Base-by-base conservation (phyloP, 2,329 filamentous ascomycete species). In the Fusarium burgessii region DNA sequence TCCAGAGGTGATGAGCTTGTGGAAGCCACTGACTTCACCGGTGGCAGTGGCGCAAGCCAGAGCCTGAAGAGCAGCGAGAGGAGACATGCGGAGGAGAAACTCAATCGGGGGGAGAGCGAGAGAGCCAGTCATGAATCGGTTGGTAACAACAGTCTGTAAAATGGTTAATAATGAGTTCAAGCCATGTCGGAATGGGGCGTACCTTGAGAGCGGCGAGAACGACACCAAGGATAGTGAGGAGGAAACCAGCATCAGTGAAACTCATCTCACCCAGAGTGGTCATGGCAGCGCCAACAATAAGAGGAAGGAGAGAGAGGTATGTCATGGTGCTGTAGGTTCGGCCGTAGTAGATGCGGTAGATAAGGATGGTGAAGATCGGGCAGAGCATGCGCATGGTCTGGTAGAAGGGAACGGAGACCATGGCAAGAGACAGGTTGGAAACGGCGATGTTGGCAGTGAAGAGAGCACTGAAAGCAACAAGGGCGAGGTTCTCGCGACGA, bases 361-460 rank as follows among this genome's bases (percentile, higher is more conserved):
- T 89, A 68, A 89, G 77, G 60, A 90, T 86, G 56, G 89, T 89
- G 77, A 90, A 88, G 73, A 90, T 84, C 32, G 89, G 89, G 65
- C 85, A 87, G 23, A 88, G 87, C 66, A 89, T 89, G 69, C 89
- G 85, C 78, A 90, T 86, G 62, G 89, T 88, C 77, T 91, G 89
- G 78, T 90, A 89, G 78, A 91, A 91, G 4, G 89, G 87, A n/a
- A 91, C 87, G 1, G 89, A 90, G 40, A 89, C 88, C 84, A 89
- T 84, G 66, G 81, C 82, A 40, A 90, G 82, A n/a, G 88, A 90
- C 27, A 89, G 82, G 78, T 90, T 90, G n/a, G 87, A 89, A 47
- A 89, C 85, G 62, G 88, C 88, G 71, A 90, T 90, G 78, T 90
- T 90, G 77, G 88, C 82, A 18, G 88, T 90, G 78, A 89, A 90